Base-by-base conservation (phyloP, 192 early-diverging fungal species). In the Coemansia biformis region DNA sequence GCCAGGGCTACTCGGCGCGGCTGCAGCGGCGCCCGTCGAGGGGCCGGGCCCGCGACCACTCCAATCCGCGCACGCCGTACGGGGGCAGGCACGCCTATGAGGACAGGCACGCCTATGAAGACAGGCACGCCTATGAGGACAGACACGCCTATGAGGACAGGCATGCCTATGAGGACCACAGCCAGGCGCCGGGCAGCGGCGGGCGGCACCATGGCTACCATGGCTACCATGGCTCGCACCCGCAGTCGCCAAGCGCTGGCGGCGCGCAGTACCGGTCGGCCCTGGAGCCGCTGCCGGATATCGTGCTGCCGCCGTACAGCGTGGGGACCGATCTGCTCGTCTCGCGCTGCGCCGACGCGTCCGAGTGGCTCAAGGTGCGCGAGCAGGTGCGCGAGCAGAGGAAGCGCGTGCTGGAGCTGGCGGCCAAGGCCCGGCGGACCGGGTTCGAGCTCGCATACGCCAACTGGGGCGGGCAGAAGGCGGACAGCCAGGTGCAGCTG, bases 401-500 rank as follows among this genome's bases (percentile, higher is more conserved):
- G 9, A 60, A 52, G 38, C 61, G 62, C 14, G 31, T 65, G 16
- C 32, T 51, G 37, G 69, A 73, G 45, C 46, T 57, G 5, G 46
- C 69, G 8, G 53, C 53, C 1, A 32, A 5, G 6, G 35, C 62
- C 2, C 46, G 69, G 5, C 60, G 48, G 31, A 56, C 62, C 1
- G 69, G 44, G 29, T 73, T 73, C 16, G 69, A 73, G 30, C 46
- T 73, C 23, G 21, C 43, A 18, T 57, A 62, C 32, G 42, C 63
- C 1, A 40, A 47, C 12, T 73, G 62, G 69, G 52, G 53, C 39
- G 63, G 65, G 32, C 47, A 48, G 10, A 60, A 54, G 46, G 43
- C 69, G 4, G 69, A 73, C 7, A 49, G 57, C 10, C 69, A 60
- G 34, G 54, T 52, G 32, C 69, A 73, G 46, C 38, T 73, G 18